Evolutionary conservation across 2,329 filamentous ascomycete genomes (phyloP).

Genomic region (Thielaviopsis punctulata): DNA sequence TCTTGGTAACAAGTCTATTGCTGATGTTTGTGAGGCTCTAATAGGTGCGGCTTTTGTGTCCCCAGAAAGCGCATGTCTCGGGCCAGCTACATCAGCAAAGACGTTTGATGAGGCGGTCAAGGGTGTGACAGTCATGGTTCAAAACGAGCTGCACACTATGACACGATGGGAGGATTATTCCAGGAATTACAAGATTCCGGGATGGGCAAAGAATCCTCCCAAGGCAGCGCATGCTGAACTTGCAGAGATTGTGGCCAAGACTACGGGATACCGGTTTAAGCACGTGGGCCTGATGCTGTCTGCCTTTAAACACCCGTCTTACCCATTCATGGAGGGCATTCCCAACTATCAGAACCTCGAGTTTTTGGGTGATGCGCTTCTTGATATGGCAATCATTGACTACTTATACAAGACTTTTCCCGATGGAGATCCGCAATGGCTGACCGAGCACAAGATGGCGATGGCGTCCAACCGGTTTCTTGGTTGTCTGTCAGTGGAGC

Average conservation of each 20-base stretch:
- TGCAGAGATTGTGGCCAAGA: conserved; percentile 42
- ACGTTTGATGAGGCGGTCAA: conserved; percentile 39
- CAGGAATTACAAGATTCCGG: conserved; percentile 46
- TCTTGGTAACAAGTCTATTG: conserved; percentile 76
- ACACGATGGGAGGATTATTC: conserved; percentile 57
- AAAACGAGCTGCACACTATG: conserved; percentile 52
- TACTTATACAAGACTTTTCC: conserved; percentile 65
- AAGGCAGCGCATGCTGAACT: conserved; percentile 55
- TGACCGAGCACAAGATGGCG: conserved; percentile 98
- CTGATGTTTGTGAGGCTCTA: conserved; percentile 85
- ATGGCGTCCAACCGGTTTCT: conserved; percentile 97
- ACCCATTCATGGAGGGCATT: conserved; percentile 58
- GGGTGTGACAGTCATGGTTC: conserved; percentile 53
- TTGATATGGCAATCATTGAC: conserved; percentile 74
- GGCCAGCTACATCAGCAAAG: conserved; percentile 14
- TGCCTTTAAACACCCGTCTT: conserved; percentile 78
- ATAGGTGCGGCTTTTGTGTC: conserved; percentile 68
- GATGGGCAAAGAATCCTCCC: conserved; percentile 46
- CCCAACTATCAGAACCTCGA: conserved; percentile 84
- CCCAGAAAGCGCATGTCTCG: conserved; percentile 25
- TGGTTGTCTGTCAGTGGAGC: conserved; percentile 58
- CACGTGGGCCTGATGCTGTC: conserved; percentile 63
- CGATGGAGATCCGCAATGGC: conserved; percentile 76
- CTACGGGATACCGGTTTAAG: conserved; percentile 46
- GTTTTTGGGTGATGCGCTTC: conserved; percentile 75